Evolutionary conservation across 768 basidiomycete species (phyloP).

Genomic region (Thelephora ganbajun): DNA sequence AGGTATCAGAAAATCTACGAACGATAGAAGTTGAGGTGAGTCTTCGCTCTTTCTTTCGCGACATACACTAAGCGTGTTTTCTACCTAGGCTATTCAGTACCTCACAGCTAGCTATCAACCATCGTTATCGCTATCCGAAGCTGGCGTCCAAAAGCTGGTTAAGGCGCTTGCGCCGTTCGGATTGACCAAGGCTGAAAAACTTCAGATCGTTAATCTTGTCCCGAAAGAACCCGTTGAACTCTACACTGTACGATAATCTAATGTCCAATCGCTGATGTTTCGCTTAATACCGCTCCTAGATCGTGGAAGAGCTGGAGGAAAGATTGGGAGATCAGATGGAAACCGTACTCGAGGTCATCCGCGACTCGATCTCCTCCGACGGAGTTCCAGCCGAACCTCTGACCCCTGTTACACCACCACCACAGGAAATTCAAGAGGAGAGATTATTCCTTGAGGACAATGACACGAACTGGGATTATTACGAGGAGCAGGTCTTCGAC

Average conservation of each 20-base stretch:
- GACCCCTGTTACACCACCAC: neutral
- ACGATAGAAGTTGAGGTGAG: conserved; percentile 77
- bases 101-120: conserved; percentile 67
- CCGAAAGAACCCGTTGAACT: conserved; percentile 76
- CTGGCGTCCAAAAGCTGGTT: conserved; percentile 51
- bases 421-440: conserved; percentile 14
- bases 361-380: conserved; percentile 22
- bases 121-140: conserved; percentile 46
- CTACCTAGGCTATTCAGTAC: conserved; percentile 68
- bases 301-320: conserved; percentile 85
- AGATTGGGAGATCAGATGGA: conserved; percentile 60
- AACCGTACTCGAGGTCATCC: conserved; percentile 47
- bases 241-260: conserved; percentile 55
- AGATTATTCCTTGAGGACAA: conserved; percentile 14
- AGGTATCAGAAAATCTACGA: conserved; percentile 66
- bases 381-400: neutral
- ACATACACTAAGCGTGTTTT: neutral
- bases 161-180: conserved; percentile 50
- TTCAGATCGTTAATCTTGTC: conserved; percentile 83
- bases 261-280: neutral
- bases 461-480: conserved; percentile 23
- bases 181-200: conserved; percentile 83
- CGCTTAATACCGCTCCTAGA: conserved; percentile 27
- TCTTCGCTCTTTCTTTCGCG: neutral
- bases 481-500: conserved; percentile 42